Percentiles rank a stretch among this genome's conserved stretches.
Evolutionary conservation across 1,284 basidiomycete species (phyloP).

Genomic region (Cryptococcus amylolentus): DNA sequence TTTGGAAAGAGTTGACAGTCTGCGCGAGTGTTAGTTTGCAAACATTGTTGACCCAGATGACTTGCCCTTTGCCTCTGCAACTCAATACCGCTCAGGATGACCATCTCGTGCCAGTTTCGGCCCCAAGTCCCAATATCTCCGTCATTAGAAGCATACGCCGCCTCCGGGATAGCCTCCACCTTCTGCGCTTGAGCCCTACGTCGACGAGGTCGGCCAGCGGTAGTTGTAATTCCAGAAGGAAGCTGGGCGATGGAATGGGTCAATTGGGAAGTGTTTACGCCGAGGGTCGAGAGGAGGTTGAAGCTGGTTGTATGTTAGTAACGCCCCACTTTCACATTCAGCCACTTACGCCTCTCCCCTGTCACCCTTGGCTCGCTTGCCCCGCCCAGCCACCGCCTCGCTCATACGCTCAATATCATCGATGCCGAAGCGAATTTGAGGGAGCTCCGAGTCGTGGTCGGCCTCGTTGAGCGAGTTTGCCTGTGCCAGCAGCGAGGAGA

Average conservation of each 20-base stretch:
- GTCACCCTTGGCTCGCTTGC: slow-evolving; percentile 27
- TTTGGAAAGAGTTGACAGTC: slow-evolving; percentile 44
- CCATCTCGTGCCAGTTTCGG: slow-evolving; percentile 48
- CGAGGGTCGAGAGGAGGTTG: slow-evolving; percentile 41
- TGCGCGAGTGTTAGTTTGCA: slow-evolving; percentile 4
- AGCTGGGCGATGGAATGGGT: slow-evolving; percentile 41
- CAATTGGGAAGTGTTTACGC: slow-evolving; percentile 45
- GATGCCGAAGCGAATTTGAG: slow-evolving; percentile 44
- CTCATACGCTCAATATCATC: slow-evolving; percentile 48
- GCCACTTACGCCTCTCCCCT: slow-evolving; percentile 40
- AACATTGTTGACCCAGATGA: not conserved
- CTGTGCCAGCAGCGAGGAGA: slow-evolving; percentile 38
- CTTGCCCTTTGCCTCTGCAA: slow-evolving; percentile 41
- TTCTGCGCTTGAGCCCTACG: slow-evolving; percentile 7
- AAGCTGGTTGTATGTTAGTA: slow-evolving; percentile 2
- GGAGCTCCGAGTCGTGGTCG: slow-evolving; percentile 38
- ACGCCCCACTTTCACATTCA: not conserved
- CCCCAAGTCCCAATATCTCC: slow-evolving; percentile 43
- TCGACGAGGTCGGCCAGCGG: slow-evolving; percentile 20
- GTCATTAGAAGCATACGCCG: slow-evolving; percentile 28
- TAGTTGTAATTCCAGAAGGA: slow-evolving; percentile 14
- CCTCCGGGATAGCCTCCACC: not conserved
- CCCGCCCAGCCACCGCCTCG: slow-evolving; percentile 33
- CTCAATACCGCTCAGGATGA: slow-evolving; percentile 46
- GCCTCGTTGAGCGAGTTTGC: slow-evolving; percentile 40